Base-by-base conservation (phyloP, 768 basidiomycete genomes). In the Xerocomellus intermedius region DNA sequence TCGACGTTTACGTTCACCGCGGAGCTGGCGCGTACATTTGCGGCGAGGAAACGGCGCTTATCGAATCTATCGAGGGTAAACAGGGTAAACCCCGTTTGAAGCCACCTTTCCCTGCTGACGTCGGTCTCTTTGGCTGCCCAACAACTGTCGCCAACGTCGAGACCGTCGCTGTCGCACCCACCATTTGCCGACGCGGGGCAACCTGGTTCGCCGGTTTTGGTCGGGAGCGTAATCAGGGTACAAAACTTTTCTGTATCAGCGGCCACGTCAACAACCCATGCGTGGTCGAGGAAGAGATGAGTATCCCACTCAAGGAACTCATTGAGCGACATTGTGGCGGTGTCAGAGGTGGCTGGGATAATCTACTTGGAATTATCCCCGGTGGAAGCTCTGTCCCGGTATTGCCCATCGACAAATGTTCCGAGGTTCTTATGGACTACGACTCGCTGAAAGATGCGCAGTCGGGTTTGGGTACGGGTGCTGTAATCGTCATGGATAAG, bases 401-500 rank as follows among this genome's bases (percentile, higher is more conserved):
- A 43, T 76, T 99, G 37, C 94, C 94, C 8, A 91, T 83, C 48
- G 76, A 87, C 61, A 81, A 82, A 60, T 96, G 91, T 65, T 84
- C 83, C 48, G 88, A 93, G 69, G 96, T 95, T 37, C 77, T 99
- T 55, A 98, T 99, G 96, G 96, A 98, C 75, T 99, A 87, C 67
- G 96, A 99, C 74, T 98, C 96, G 7, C 80, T 98, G 58, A 96
- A 95, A 72, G 96, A 98, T 67, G 88, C 90, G 2, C 91, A 93
- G 64, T 89, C 92, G n/a, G 95, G 95, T 72, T 84, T 99, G 56
- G 96, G 96, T 19, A 99, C 96, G 1, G 96, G 96, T 54, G 96
- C 96, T 16, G 94, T 99, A 56, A 98, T 99, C 59, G 96, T 99
- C 63, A 97, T 98, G 95, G 87, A 99, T 79, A 94, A 98, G 78